Conservation (phyloP, 257 asterid genomes). For the Verbena officinalis region DNA sequence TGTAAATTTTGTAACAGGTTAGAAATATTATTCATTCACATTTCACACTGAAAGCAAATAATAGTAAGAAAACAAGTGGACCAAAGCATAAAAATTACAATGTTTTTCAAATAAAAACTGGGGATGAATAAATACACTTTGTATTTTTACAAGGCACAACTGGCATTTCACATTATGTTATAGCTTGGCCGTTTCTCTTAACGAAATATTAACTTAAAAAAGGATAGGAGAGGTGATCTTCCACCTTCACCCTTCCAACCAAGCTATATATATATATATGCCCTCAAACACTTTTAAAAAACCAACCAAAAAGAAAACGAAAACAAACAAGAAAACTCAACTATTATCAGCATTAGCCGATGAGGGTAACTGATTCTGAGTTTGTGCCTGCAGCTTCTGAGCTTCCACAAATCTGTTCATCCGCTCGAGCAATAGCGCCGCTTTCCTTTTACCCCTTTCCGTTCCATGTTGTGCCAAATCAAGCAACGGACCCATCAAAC, state of each 20-base stretch:
- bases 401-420: slow-evolving; percentile 73
- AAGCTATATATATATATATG: slow-evolving; percentile 44
- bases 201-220: slow-evolving; percentile 38
- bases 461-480: slow-evolving; percentile 84
- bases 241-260: slow-evolving; percentile 60
- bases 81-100: slow-evolving; percentile 23
- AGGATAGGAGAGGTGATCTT: slow-evolving; percentile 66
- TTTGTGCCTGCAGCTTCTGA: slow-evolving; percentile 52
- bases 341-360: slow-evolving; percentile 47
- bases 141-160: slow-evolving; percentile 42
- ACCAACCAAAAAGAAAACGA: slow-evolving; percentile 22
- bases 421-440: slow-evolving; percentile 80
- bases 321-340: slow-evolving; percentile 37
- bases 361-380: slow-evolving; percentile 47
- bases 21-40: no score
- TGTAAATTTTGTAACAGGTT: no score
- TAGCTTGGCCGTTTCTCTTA: slow-evolving; percentile 34
- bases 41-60: no score
- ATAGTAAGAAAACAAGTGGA: not conserved
- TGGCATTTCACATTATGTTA: slow-evolving; percentile 36
- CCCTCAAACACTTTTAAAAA: slow-evolving; percentile 36
- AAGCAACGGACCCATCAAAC: slow-evolving; percentile 63
- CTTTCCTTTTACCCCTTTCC: slow-evolving; percentile 87
- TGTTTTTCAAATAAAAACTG: slow-evolving; percentile 48
- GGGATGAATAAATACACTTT: slow-evolving; percentile 50